Evolutionary conservation across 345 rosid species (phyloP), one percentile per base, ranked within the genome.

Genomic region (Salix brachista): DNA sequence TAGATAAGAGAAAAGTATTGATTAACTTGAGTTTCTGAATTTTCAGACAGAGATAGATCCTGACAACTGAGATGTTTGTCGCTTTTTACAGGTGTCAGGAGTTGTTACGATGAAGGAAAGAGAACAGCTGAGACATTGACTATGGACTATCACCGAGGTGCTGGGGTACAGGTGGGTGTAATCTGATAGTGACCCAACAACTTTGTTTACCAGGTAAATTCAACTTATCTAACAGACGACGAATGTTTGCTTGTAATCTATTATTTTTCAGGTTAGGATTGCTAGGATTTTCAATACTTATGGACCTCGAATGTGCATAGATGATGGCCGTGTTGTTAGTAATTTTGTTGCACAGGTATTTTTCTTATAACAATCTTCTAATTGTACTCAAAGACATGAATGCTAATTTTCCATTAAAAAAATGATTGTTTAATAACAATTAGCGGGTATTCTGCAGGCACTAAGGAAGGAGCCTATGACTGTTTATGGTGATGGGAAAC

Each of bases 81-180:
- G 11, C 8, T 42, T 72, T 46, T 76, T 84, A 87, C 94, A 96
- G 99, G 99, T 88, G 99, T 96, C 81, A 82, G 99, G 66, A 95
- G 99, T 80, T 96, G 99, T 76, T 96, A 96, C 87, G 99, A 96
- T 28, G 99, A 96, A 80, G 99, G 99, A 44, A 96, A 96, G 87
- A 90, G 99, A 18, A 93, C 98, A 8, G 99, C 99, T 0, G 99
- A 96, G 83, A 96, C 99, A 34, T 86, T 96, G 90, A 84, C 97
- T 67, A 93, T 96, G 99, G 99, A 96, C 77, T 96, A 96, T 67
- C 98, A 93, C 78, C 78, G 99, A 60, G 99, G 99, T 5, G 99
- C 98, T 1, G 89, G 82, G 1, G 98, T 96, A 21, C 96, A 93
- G 98, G 99, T 95, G 5, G 76, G 21, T 37, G 13, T 30, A 52